phyloP scores from a whole-genome alignment of 805 yeast species.

The Candida alai region DNA sequence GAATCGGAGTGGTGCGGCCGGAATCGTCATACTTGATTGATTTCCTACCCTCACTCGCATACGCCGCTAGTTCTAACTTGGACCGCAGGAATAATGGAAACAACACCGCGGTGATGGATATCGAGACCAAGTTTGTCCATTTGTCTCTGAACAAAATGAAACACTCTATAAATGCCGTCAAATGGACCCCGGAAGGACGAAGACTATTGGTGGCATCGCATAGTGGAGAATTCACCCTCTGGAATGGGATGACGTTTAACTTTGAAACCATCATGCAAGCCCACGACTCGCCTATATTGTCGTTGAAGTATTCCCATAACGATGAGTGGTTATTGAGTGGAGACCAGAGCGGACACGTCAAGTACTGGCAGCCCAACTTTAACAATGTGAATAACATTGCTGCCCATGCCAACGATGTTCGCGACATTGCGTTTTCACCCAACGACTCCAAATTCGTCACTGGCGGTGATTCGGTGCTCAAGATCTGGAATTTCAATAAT shows the following conservation, averaged over 20 bases:
- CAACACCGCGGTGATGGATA: conserved; percentile 51
- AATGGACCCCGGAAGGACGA: conserved; percentile 97
- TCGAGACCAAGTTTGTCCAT: conserved; percentile 82
- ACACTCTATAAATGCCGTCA: conserved; percentile 85
- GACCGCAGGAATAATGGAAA: conserved; percentile 21
- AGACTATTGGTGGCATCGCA: conserved; percentile 84
- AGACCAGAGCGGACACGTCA: conserved; percentile 86
- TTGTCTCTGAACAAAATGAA: conserved; percentile 85
- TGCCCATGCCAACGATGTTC: conserved; percentile 76
- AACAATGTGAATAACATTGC: conserved; percentile 82
- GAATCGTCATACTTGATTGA: conserved; percentile 63
- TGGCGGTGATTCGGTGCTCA: conserved; percentile 85
- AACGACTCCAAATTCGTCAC: conserved; percentile 90
- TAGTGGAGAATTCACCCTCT: conserved; percentile 92
- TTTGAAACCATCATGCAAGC: conserved; percentile 99
- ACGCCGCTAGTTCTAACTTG: conserved; percentile 33
- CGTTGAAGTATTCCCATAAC: conserved; percentile 77
- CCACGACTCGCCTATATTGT: conserved; percentile 84
- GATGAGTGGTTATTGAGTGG: conserved; percentile 95
- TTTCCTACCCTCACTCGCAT: conserved; percentile 63
- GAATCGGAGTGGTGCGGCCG: conserved; percentile 58
- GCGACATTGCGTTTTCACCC: conserved; percentile 87
- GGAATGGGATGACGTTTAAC: conserved; percentile 95
- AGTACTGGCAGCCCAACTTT: conserved; percentile 97
- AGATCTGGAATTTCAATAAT: conserved; percentile 92